Evolutionary conservation across 2,329 filamentous ascomycete species (phyloP).

Genomic region (Sarocladiaceae sp.): DNA sequence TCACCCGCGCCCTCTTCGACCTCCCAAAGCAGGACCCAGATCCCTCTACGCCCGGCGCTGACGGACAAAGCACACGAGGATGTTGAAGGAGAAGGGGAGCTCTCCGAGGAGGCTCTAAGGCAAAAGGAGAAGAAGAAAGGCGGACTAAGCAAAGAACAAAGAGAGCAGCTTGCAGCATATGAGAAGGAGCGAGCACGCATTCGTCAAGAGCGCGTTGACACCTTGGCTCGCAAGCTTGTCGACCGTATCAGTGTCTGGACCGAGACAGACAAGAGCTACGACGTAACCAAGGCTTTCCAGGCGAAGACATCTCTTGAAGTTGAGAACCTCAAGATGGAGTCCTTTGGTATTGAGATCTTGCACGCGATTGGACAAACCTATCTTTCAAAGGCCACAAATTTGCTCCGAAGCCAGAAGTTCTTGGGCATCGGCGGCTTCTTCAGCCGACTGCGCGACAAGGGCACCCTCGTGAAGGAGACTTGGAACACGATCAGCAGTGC

Average conservation of each 20-base stretch:
- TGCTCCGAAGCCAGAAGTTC: slow-evolving; percentile 94
- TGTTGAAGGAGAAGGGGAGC: slow-evolving; percentile 55
- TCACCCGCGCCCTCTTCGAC: slow-evolving; percentile 37
- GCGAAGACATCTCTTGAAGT: slow-evolving; percentile 93
- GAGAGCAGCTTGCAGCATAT: slow-evolving; percentile 82
- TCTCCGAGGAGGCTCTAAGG: slow-evolving; percentile 48
- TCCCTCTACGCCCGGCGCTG: slow-evolving; percentile 77
- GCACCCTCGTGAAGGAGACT: slow-evolving; percentile 92
- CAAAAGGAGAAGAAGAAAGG: slow-evolving; percentile 76
- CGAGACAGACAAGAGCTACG: slow-evolving; percentile 82
- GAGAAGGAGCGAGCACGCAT: slow-evolving; percentile 79
- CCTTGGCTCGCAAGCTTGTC: slow-evolving; percentile 74
- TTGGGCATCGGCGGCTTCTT: slow-evolving; percentile 95
- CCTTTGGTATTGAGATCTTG: slow-evolving; percentile 90
- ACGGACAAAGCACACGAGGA: slow-evolving; percentile 72
- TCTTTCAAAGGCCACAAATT: slow-evolving; percentile 74
- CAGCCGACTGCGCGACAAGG: slow-evolving; percentile 90
- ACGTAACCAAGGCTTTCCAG: slow-evolving; percentile 84
- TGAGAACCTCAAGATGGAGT: slow-evolving; percentile 99
- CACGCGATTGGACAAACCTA: slow-evolving; percentile 94
- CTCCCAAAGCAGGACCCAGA: slow-evolving; percentile 40
- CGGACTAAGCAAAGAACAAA: slow-evolving; percentile 82
- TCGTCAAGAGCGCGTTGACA: slow-evolving; percentile 84
- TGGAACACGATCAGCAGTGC: slow-evolving; percentile 97
- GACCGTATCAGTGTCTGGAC: slow-evolving; percentile 94